Conservation (phyloP, 306 rosid genomes). For the Acacia acuminata region DNA sequence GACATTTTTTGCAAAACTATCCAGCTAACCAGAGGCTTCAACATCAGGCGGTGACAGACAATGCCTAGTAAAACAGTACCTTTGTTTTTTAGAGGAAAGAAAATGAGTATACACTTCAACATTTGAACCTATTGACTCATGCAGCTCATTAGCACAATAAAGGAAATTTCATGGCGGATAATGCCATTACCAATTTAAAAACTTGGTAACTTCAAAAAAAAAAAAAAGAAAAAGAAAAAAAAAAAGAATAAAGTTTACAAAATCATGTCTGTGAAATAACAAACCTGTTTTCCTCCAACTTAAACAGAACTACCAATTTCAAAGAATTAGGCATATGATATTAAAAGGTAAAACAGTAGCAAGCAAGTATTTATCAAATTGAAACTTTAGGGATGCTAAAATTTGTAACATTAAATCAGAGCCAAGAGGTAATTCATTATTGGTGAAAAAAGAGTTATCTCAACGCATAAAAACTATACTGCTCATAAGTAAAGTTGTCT, state of each 20-base stretch:
- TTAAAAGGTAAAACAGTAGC: not conserved
- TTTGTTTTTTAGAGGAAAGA: slow-evolving; percentile 1
- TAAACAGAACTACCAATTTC: slow-evolving; percentile 10
- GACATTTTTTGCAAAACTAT: slow-evolving; percentile 5
- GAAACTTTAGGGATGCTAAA: slow-evolving; percentile 13
- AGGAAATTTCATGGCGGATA: not conserved
- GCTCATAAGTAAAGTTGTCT: not conserved
- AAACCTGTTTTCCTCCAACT: slow-evolving; percentile 14
- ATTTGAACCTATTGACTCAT: not conserved
- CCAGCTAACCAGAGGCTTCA: slow-evolving; percentile 8
- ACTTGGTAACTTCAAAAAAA: not conserved
- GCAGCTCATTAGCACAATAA: not conserved
- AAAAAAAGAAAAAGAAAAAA: not conserved
- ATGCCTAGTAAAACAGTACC: not conserved
- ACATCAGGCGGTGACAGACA: not conserved
- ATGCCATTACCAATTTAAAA: slow-evolving; percentile 17
- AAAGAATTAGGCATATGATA: not conserved
- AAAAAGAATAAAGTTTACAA: not conserved
- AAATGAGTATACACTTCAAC: not conserved
- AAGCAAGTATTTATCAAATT: slow-evolving; percentile 1
- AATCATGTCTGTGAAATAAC: not conserved
- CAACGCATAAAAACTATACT: slow-evolving; percentile 17
- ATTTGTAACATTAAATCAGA: not conserved
- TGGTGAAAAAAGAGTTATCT: not conserved
- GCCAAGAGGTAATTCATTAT: not conserved